Evolutionary conservation across 768 basidiomycete genomes (phyloP).

Genomic region (Amylocystis lapponica): DNA sequence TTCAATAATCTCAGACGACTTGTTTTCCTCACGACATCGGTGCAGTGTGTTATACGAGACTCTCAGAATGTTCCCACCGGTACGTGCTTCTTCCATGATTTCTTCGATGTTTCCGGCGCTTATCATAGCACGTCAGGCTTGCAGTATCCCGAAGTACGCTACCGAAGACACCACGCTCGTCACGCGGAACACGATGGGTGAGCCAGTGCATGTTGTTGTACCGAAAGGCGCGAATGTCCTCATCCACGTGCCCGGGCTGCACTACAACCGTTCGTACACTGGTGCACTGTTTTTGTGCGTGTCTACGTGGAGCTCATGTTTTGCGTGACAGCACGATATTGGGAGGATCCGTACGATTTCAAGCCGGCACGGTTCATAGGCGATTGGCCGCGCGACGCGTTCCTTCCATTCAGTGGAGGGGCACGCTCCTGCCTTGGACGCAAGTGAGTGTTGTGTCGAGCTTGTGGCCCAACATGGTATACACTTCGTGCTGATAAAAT

Average conservation of each 20-base stretch:
- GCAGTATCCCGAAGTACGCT: conserved; percentile 14
- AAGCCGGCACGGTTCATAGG: conserved; percentile 40
- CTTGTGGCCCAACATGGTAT: conserved; percentile 11
- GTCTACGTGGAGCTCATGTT: too few species aligned
- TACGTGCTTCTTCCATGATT: conserved; percentile 18
- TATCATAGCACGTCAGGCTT: conserved; percentile 10
- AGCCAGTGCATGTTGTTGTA: conserved; percentile 19
- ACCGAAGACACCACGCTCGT: conserved; percentile 20
- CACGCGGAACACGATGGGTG: conserved; percentile 19
- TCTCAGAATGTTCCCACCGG: conserved; percentile 27
- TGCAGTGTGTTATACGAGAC: conserved; percentile 29
- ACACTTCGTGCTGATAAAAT: too few species aligned
- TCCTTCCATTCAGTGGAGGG: conserved; percentile 46
- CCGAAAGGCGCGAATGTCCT: conserved; percentile 22
- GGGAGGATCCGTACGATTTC: conserved; percentile 31
- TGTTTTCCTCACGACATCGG: too few species aligned
- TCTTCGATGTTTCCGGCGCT: conserved; percentile 21
- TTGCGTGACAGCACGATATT: conserved; percentile 28
- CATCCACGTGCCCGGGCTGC: conserved; percentile 24
- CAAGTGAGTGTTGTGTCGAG: conserved; percentile 23
- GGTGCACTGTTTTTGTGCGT: neutral
- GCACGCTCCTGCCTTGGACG: conserved; percentile 40
- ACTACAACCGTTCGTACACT: conserved; percentile 27
- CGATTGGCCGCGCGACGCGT: conserved; percentile 52
- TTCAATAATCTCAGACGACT: neutral